Evolutionary conservation across 495 filamentous ascomycete species (phyloP).

Genomic region (Pyrenopolyporus hunteri): DNA sequence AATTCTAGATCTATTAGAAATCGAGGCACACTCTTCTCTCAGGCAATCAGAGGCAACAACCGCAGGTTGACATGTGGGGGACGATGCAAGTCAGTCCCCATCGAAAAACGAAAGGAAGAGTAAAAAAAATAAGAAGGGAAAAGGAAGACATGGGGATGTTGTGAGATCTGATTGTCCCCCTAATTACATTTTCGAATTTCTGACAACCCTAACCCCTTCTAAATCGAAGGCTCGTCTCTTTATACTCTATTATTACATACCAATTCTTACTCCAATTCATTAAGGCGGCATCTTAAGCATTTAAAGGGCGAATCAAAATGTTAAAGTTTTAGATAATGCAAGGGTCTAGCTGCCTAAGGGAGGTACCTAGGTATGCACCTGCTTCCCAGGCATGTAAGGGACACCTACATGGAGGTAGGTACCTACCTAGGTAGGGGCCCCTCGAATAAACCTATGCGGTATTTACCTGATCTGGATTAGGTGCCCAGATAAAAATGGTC

Average conservation of each 20-base stretch:
- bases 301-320: neutral
- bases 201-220: no score
- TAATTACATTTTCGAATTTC: constrained; percentile 22
- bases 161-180: constrained; percentile 13
- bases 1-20: neutral
- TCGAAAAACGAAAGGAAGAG: neutral
- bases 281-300: no score
- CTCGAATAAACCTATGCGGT: no score
- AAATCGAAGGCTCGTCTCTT: neutral
- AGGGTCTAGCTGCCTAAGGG: neutral
- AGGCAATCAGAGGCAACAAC: neutral
- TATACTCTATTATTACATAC: neutral
- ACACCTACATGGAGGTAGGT: no score
- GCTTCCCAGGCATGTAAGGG: no score
- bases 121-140: constrained; percentile 2
- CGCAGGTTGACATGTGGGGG: constrained; percentile 22
- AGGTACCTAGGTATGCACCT: neutral
- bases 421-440: neutral
- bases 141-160: neutral
- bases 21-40: constrained; percentile 1
- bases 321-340: neutral
- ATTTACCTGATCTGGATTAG: constrained; percentile 22
- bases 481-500: no score
- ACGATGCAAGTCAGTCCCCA: constrained; percentile 16
- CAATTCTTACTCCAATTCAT: neutral